A percentile compares a stretch with the other conserved stretches of the same genome.
These are phyloP conservation scores for Macrolepiota fuliginosa DNA, from an alignment of 768 basidiomycete genomes.

Conservation along the genomic window DNA sequence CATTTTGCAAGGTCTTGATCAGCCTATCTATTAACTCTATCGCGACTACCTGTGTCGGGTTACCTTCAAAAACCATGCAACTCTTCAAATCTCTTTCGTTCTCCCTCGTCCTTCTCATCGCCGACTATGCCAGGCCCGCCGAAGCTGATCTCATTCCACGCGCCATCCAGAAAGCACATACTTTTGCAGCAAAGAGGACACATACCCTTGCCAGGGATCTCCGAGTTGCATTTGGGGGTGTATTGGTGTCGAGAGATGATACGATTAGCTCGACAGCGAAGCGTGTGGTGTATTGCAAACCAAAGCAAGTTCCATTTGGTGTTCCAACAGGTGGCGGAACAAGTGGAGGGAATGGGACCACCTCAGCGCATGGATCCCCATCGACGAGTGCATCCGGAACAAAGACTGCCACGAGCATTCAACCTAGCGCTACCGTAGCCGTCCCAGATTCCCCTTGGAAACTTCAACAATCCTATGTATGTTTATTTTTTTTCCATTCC, in stretches of 20 bases:
- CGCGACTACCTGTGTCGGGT: slow-evolving; percentile 2
- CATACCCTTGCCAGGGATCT: slow-evolving; percentile 66
- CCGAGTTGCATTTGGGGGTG: slow-evolving; percentile 57
- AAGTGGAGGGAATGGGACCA: slow-evolving; percentile 4
- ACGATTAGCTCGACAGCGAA: slow-evolving; percentile 16
- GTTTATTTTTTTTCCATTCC: slow-evolving; percentile 20
- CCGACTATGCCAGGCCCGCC: slow-evolving; percentile 3
- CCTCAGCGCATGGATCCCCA: slow-evolving; percentile 17
- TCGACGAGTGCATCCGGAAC: slow-evolving; percentile 15
- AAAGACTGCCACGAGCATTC: slow-evolving; percentile 18
- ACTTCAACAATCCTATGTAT: slow-evolving; percentile 55
- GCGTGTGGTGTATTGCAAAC: slow-evolving; percentile 44
- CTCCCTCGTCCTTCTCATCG: slow-evolving; percentile 31
- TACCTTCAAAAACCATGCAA: slow-evolving; percentile 17
- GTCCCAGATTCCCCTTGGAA: slow-evolving; percentile 54
- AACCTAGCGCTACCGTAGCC: slow-evolving; percentile 18
- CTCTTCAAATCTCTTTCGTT: slow-evolving; percentile 30
- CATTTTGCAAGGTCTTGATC: not conserved
- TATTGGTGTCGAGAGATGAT: slow-evolving; percentile 44
- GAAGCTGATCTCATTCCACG: slow-evolving; percentile 31
- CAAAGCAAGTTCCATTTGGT: slow-evolving; percentile 26
- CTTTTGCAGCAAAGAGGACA: slow-evolving; percentile 55
- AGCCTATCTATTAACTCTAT: not conserved
- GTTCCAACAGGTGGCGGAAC: not conserved
- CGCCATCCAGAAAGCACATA: slow-evolving; percentile 47